phyloP scores from a whole-genome alignment of 306 rosid genomes.

The Cucurbita pepo region DNA sequence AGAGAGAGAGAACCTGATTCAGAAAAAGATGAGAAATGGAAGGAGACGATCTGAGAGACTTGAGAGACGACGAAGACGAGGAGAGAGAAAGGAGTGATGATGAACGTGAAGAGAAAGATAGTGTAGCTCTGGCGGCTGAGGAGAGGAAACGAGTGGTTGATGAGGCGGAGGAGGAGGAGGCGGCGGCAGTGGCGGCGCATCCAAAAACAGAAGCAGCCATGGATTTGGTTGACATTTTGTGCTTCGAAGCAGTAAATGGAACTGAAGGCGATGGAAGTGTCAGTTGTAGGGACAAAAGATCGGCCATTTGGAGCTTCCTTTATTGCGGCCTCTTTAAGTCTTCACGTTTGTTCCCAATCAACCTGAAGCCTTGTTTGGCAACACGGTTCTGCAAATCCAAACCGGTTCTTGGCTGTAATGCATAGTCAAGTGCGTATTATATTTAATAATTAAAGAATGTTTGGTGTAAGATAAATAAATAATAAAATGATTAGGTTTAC shows the following conservation, averaged over 20 bases:
- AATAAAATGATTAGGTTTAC: too few relatives aligned
- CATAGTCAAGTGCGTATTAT: too few relatives aligned
- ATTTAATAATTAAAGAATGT: too few relatives aligned
- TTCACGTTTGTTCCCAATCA: background rate
- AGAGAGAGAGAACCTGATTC: constrained; percentile 34
- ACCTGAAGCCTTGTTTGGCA: background rate
- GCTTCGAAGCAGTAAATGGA: background rate
- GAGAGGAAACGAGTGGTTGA: constrained; percentile 29
- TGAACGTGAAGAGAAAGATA: constrained; percentile 17
- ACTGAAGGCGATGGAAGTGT: constrained; percentile 16
- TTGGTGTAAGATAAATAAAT: too few relatives aligned
- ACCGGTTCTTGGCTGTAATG: too few relatives aligned
- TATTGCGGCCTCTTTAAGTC: background rate
- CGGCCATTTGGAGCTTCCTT: background rate
- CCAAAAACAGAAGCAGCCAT: constrained; percentile 28
- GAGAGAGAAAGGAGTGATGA: constrained; percentile 13
- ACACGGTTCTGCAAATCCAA: background rate
- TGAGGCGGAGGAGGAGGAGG: background rate
- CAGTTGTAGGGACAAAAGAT: background rate
- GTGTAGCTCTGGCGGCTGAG: constrained; percentile 30
- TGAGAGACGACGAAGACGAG: constrained; percentile 19
- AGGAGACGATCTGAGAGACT: constrained; percentile 41
- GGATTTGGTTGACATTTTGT: background rate
- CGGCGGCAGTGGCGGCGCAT: constrained; percentile 17
- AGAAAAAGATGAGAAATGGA: constrained; percentile 54